phyloP scores from a whole-genome alignment of 208 protist genomes.

The Jaenimonas drosophilae region DNA sequence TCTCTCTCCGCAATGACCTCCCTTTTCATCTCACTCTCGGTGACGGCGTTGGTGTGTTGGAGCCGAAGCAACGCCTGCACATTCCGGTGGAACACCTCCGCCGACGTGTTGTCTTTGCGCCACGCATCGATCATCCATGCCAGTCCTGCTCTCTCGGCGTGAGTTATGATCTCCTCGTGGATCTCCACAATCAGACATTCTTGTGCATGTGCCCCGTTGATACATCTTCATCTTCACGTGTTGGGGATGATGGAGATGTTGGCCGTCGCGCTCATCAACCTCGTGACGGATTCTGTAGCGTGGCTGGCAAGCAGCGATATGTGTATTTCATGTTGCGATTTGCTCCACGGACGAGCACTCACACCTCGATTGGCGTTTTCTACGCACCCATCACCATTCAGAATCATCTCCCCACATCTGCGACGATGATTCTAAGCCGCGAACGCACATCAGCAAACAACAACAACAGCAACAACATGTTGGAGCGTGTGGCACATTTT shows the following conservation, averaged over 20 bases:
- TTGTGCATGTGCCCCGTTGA: constrained; percentile 26
- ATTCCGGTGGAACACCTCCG: constrained; percentile 20
- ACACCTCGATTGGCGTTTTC: too few species aligned
- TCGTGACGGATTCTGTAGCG: too few species aligned
- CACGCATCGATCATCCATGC: constrained; percentile 7
- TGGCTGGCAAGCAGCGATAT: constrained; percentile 8
- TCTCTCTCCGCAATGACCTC: too few species aligned
- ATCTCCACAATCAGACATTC: constrained; percentile 26
- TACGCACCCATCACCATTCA: too few species aligned
- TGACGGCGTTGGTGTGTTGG: constrained; percentile 13
- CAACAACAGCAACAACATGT: too few species aligned
- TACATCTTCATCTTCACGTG: too few species aligned
- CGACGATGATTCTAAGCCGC: too few species aligned
- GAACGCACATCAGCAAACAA: too few species aligned
- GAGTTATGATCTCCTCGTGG: constrained; percentile 46
- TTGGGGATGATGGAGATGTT: constrained; percentile 2
- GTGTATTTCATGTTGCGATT: constrained; percentile 44
- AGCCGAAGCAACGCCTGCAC: constrained; percentile 1
- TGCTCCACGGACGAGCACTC: too few species aligned
- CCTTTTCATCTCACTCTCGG: constrained; percentile 19
- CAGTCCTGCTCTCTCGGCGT: constrained; percentile 27
- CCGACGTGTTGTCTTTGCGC: constrained; percentile 16
- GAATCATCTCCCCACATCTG: too few species aligned
- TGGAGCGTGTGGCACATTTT: too few species aligned
- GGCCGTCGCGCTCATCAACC: too few species aligned